Evolutionary conservation across 2,329 filamentous ascomycete genomes (phyloP).

Genomic region (Sclerotiophoma versabilis): DNA sequence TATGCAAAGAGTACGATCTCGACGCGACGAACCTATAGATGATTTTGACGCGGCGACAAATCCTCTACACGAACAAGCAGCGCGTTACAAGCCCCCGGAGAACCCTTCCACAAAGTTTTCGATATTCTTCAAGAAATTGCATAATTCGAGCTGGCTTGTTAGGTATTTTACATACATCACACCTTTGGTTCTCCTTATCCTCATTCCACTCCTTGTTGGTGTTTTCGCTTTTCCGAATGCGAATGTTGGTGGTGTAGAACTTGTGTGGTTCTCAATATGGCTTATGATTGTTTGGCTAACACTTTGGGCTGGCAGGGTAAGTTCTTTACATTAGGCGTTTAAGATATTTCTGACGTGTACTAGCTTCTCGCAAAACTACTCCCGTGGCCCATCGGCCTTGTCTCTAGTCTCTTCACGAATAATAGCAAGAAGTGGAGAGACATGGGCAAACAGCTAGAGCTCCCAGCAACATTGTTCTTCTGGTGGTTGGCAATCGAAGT

Average conservation of each 20-base stretch:
- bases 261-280: constrained; percentile 96
- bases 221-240: constrained; percentile 65
- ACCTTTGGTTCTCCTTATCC: constrained; percentile 68
- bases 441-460: constrained; percentile 82
- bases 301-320: constrained; percentile 75
- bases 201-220: constrained; percentile 73
- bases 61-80: constrained; percentile 71
- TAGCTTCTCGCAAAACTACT: constrained; percentile 69
- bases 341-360: constrained; percentile 8
- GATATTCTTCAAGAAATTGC: constrained; percentile 69
- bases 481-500: constrained; percentile 90
- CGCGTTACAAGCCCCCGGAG: constrained; percentile 69
- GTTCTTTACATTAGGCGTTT: constrained; percentile 19
- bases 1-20: constrained; percentile 60
- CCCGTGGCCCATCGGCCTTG: constrained; percentile 65
- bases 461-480: constrained; percentile 85
- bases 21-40: constrained; percentile 65
- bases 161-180: constrained; percentile 76
- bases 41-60: constrained; percentile 73
- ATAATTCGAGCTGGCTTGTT: constrained; percentile 69
- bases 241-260: constrained; percentile 74
- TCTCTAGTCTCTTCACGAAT: constrained; percentile 81
- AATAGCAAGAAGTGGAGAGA: constrained; percentile 94
- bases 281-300: constrained; percentile 92
- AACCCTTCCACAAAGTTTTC: constrained; percentile 68